Percentiles rank a stretch among this genome's conserved stretches.
Evolutionary conservation across 305 asterid genomes (phyloP).

Genomic region (Solanum hybrid): DNA sequence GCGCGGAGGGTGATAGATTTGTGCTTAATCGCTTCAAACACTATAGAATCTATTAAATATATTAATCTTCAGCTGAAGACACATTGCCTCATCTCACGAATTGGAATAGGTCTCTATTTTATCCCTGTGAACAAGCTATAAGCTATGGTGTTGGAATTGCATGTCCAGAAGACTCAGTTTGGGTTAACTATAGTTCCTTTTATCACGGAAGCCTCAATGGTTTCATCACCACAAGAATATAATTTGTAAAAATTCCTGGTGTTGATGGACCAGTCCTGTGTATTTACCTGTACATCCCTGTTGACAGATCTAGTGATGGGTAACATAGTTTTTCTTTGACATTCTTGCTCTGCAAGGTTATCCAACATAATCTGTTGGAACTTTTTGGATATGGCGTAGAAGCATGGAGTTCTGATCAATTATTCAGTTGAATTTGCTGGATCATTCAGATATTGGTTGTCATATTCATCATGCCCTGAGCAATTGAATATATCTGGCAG

Average conservation of each 20-base stretch:
- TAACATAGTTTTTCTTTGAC: background rate
- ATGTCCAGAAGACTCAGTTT: background rate
- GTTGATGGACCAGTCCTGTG: background rate
- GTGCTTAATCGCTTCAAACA: background rate
- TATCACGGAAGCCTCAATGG: background rate
- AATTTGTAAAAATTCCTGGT: background rate
- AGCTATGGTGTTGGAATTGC: background rate
- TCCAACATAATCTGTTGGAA: background rate
- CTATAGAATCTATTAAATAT: background rate
- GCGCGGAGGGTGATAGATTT: background rate
- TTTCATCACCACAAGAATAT: background rate
- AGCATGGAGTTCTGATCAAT: background rate
- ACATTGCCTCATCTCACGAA: background rate
- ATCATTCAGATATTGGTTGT: background rate
- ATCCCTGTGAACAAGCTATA: background rate
- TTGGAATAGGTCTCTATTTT: background rate
- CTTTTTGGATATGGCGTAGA: background rate
- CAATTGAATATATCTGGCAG: background rate
- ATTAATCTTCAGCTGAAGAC: background rate
- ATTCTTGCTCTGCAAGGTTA: background rate
- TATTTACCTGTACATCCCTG: background rate
- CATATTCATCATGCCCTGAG: background rate
- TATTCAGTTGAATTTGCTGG: background rate
- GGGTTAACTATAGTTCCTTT: background rate
- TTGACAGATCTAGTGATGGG: background rate